A percentile compares a stretch with the other conserved stretches of the same genome.
These are phyloP conservation scores for Geosmithia morbida DNA, from an alignment of 2,329 filamentous ascomycete species.

Conservation along the genomic window DNA sequence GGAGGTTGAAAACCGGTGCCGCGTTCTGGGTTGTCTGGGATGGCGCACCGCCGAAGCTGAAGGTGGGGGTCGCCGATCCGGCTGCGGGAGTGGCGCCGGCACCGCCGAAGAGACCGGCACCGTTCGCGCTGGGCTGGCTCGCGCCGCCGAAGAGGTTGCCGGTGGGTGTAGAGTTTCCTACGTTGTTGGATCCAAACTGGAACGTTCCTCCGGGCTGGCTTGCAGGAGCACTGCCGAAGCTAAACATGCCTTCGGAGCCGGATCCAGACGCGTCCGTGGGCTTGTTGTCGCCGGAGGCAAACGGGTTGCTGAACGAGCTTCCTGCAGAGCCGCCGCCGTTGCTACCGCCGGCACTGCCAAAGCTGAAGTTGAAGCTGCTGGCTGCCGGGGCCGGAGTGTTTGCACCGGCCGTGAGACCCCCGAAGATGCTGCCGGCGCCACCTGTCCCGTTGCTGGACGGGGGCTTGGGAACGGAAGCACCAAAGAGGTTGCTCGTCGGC, in stretches of 20 bases:
- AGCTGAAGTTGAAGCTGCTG: slow-evolving; percentile 14
- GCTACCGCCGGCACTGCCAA: slow-evolving; percentile 4
- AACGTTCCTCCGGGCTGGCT: slow-evolving; percentile 15
- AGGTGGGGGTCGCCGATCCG: background rate
- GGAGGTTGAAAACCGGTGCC: slow-evolving; percentile 21
- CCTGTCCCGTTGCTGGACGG: background rate
- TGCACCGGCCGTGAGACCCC: background rate
- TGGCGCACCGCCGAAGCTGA: slow-evolving; percentile 7
- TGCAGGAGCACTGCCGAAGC: slow-evolving; percentile 17
- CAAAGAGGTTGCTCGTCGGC: slow-evolving; percentile 24
- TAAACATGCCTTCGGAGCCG: slow-evolving; percentile 12
- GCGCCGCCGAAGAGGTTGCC: slow-evolving; percentile 17
- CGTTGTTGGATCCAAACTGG: slow-evolving; percentile 19
- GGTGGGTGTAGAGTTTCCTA: slow-evolving; percentile 11
- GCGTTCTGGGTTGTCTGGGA: slow-evolving; percentile 9
- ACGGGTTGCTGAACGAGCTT: slow-evolving; percentile 23
- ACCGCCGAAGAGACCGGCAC: slow-evolving; percentile 6
- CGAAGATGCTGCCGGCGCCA: slow-evolving; percentile 18
- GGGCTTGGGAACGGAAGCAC: slow-evolving; percentile 7
- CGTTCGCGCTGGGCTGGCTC: slow-evolving; percentile 1
- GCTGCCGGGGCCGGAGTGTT: slow-evolving; percentile 6
- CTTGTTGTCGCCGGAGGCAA: slow-evolving; percentile 12
- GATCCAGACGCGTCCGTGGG: background rate
- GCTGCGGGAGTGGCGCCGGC: slow-evolving; percentile 2
- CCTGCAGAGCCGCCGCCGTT: slow-evolving; percentile 6